Conservation (phyloP, 345 rosid genomes). For the Viola odorata region DNA sequence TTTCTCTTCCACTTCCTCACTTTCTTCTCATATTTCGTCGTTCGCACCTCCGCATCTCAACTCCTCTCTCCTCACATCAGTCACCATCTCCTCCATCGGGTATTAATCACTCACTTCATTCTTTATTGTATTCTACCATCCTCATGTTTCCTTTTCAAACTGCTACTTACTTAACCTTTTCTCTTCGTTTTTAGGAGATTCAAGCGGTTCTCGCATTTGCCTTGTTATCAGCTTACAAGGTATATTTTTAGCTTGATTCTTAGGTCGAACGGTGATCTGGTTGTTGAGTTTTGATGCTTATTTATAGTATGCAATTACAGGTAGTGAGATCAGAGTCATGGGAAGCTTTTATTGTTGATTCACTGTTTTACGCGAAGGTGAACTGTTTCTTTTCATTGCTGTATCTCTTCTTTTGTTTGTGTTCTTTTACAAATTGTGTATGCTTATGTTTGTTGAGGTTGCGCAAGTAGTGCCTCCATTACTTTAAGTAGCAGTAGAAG, state of each 20-base stretch:
- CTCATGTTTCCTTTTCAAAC: background rate
- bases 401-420: background rate
- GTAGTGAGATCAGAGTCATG: slow-evolving; percentile 65
- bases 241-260: slow-evolving; percentile 9
- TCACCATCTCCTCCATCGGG: slow-evolving; percentile 43
- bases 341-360: slow-evolving; percentile 66
- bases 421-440: background rate
- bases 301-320: slow-evolving; percentile 29
- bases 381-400: background rate
- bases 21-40: slow-evolving; percentile 64
- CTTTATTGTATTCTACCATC: background rate
- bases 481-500: no score
- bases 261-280: background rate
- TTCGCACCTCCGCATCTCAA: slow-evolving; percentile 48
- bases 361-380: slow-evolving; percentile 69
- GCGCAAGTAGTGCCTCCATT: no score
- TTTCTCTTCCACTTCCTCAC: slow-evolving; percentile 62
- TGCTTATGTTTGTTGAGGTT: no score
- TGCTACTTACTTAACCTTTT: background rate
- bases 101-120: slow-evolving; percentile 1
- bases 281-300: background rate
- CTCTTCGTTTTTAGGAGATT: slow-evolving; percentile 39
- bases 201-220: slow-evolving; percentile 68
- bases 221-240: slow-evolving; percentile 54
- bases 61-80: slow-evolving; percentile 45